Base-by-base conservation (phyloP, 345 rosid genomes). In the Sisymbrium altissimum region DNA sequence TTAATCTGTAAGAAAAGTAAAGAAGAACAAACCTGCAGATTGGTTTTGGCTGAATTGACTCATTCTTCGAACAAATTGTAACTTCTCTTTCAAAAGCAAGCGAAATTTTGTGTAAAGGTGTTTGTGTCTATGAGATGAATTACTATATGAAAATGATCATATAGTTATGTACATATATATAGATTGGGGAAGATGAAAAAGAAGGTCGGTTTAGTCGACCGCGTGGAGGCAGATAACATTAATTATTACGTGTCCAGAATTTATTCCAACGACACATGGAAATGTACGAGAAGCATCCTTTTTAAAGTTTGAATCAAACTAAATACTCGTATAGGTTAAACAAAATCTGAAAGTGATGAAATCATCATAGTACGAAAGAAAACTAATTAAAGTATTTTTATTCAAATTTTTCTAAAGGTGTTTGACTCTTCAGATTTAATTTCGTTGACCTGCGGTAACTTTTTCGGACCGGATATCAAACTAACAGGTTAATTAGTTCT, bases 141-240 rank as follows among this genome's bases (percentile, higher is more conserved):
- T 61, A 2, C 54, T 44, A 36, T 44, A 18, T 59, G 45, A 0
- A 50, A 59, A 60, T 68, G 17, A 74, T 46, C 33, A 45, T 45
- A 21, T 17, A 5, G 14, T 33, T 19, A 45, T 27, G 10, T 12
- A 7, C 35, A 19, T 38, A 66, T 36, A 52, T n/a, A 7, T 14
- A 27, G 27, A 52, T 7, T 35, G 8, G 38, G 10, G 17, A 39
- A 41, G 4, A 27, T 2, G 29, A 27, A 27, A 27, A 27, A 27
- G 62, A 57, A 38, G 67, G 78, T 74, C 78, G 78, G 73, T 67
- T 74, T 67, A 49, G 45, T 48, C 21, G 6, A 75, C 74, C 79
- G 74, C 79, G 79, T 75, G 64, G 1, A 30, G 50, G 9, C 13
- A 32, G 48, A 53, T 11, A 46, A 25, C 48, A 61, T 74, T 74